Percentiles rank a stretch among this genome's conserved stretches.
Evolutionary conservation across 2,329 filamentous ascomycete species (phyloP).

Genomic region (Macroventuria anomochaeta): DNA sequence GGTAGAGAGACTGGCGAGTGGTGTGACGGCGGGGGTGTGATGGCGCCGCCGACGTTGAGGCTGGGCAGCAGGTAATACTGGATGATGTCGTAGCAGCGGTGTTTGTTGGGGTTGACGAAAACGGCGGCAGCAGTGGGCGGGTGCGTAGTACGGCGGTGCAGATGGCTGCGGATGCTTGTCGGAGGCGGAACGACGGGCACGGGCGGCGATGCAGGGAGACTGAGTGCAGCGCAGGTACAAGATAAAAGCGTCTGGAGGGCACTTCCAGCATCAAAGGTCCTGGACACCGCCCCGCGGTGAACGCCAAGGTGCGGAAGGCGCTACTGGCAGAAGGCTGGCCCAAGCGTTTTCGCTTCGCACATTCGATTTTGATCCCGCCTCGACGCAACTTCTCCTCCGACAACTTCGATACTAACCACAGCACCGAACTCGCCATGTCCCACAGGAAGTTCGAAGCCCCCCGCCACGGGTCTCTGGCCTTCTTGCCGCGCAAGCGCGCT

Average conservation of each 20-base stretch:
- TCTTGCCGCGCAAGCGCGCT: slow-evolving; percentile 77
- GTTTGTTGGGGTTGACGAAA: slow-evolving; percentile 30
- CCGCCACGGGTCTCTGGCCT: slow-evolving; percentile 79
- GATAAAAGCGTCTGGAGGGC: slow-evolving; percentile 28
- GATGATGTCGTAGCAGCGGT: slow-evolving; percentile 40
- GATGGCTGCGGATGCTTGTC: slow-evolving; percentile 21
- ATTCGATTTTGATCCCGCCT: slow-evolving; percentile 4
- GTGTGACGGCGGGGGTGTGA: slow-evolving; percentile 22
- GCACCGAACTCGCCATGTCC: slow-evolving; percentile 53
- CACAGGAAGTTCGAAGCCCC: slow-evolving; percentile 83
- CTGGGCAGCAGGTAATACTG: slow-evolving; percentile 31
- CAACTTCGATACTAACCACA: slow-evolving; percentile 37
- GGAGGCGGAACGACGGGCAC: slow-evolving; percentile 29
- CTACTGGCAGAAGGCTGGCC: too few species aligned
- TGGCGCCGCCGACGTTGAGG: slow-evolving; percentile 42
- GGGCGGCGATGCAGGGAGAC: slow-evolving; percentile 32
- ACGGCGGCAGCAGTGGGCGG: slow-evolving; percentile 23
- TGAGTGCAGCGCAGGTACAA: slow-evolving; percentile 34
- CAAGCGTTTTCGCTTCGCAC: too few species aligned
- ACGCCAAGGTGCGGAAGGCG: slow-evolving; percentile 13
- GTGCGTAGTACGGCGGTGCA: slow-evolving; percentile 13
- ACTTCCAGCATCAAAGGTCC: slow-evolving; percentile 20
- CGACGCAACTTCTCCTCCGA: slow-evolving; percentile 7
- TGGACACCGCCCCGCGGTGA: slow-evolving; percentile 2
- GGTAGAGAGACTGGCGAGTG: slow-evolving; percentile 21